Percentiles rank a stretch among this genome's conserved stretches.
phyloP scores from a whole-genome alignment of 1,284 basidiomycete genomes.

The Ceratobasidium sp. region DNA sequence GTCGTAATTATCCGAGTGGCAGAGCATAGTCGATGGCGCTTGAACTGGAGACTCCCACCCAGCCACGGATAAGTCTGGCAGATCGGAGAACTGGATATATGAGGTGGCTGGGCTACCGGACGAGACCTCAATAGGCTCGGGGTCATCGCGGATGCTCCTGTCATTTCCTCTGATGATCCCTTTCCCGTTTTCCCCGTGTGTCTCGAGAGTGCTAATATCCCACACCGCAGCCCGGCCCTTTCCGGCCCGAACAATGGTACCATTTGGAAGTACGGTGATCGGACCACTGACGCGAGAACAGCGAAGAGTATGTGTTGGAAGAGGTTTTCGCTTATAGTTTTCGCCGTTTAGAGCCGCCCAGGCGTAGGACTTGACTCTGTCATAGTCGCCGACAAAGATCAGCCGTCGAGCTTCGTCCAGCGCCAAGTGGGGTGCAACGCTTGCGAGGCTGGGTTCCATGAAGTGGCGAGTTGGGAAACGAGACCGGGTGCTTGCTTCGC shows the following conservation, averaged over 20 bases:
- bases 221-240: constrained; percentile 19
- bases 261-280: constrained; percentile 8
- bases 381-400: constrained; percentile 19
- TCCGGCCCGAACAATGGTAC: constrained; percentile 26
- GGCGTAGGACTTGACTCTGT: constrained; percentile 27
- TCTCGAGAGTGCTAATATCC: background rate
- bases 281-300: background rate
- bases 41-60: background rate
- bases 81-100: constrained; percentile 5
- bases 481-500: background rate
- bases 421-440: constrained; percentile 13
- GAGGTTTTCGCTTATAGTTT: background rate
- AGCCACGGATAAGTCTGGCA: background rate
- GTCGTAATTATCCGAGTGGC: too few species aligned
- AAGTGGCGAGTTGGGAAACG: background rate
- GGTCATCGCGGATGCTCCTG: background rate
- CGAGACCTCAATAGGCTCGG: constrained; percentile 24
- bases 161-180: background rate
- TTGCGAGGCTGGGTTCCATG: constrained; percentile 3
- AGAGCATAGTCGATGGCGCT: constrained; percentile 12
- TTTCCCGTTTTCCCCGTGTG: constrained; percentile 21
- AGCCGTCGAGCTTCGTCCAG: constrained; percentile 36
- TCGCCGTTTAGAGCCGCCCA: constrained; percentile 19
- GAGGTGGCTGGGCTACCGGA: background rate
- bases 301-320: constrained; percentile 29